Conservation (phyloP, 2,329 filamentous ascomycete species). For the Aureobasidium pullulans region DNA sequence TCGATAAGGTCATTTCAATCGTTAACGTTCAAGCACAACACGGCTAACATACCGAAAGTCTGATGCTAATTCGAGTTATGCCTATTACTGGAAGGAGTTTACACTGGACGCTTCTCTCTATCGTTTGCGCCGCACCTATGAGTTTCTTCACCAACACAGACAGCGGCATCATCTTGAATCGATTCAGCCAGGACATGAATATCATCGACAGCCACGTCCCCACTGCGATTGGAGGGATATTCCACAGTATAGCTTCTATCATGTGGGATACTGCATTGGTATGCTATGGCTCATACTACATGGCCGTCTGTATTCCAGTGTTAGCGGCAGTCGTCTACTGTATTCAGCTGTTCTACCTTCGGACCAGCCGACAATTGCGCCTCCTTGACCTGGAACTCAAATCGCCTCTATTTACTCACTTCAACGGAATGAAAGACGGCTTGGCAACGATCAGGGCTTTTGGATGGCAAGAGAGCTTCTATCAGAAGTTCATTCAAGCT, state of each 20-base stretch:
- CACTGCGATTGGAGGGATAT: slow-evolving; percentile 16
- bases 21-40: too few relatives aligned
- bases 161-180: neutral
- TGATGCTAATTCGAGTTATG: neutral
- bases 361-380: slow-evolving; percentile 42
- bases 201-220: slow-evolving; percentile 32
- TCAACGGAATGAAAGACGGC: slow-evolving; percentile 44
- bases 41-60: neutral
- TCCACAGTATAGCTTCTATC: neutral
- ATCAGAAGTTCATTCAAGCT: slow-evolving; percentile 24
- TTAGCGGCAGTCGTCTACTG: slow-evolving; percentile 15
- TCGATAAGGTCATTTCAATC: neutral
- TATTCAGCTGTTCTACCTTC: slow-evolving; percentile 41
- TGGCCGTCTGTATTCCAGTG: neutral
- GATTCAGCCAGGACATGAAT: slow-evolving; percentile 40
- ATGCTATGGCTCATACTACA: neutral
- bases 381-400: slow-evolving; percentile 48
- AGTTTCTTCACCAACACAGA: neutral
- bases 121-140: neutral
- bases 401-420: slow-evolving; percentile 44
- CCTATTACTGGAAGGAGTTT: neutral
- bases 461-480: slow-evolving; percentile 42
- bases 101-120: neutral
- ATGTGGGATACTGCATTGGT: neutral
- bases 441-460: slow-evolving; percentile 46